phyloP scores from a whole-genome alignment of 148 eudicot genomes.

The Fagopyrum homotropicum region DNA sequence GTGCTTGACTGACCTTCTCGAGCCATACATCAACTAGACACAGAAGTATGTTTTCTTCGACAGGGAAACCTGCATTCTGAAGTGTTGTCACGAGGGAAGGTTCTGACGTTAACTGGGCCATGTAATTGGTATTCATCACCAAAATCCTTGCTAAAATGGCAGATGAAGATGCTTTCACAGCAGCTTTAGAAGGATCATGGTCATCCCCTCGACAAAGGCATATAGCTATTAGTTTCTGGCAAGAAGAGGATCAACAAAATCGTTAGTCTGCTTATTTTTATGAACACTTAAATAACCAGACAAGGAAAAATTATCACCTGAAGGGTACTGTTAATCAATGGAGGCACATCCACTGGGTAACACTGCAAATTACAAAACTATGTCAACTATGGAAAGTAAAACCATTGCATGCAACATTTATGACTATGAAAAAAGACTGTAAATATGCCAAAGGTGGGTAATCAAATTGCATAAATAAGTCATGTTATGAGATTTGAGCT shows the following conservation, averaged over 20 bases:
- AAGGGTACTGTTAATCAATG: conserved; percentile 74
- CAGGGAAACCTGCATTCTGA: conserved; percentile 69
- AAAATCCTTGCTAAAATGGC: conserved; percentile 85
- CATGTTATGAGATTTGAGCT: background rate
- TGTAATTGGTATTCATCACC: conserved; percentile 82
- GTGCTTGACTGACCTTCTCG: conserved; percentile 65
- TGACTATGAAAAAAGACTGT: background rate
- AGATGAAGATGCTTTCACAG: conserved; percentile 82
- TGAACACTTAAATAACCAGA: background rate
- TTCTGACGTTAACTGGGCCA: conserved; percentile 86
- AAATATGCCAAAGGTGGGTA: background rate
- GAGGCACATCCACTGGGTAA: conserved; percentile 85
- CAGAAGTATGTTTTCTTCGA: conserved; percentile 79
- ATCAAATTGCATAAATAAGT: background rate
- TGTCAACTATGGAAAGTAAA: background rate
- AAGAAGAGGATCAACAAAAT: conserved; percentile 19
- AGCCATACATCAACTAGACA: conserved; percentile 92
- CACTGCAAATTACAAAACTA: conserved; percentile 41
- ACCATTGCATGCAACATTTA: background rate
- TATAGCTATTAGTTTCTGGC: conserved; percentile 73
- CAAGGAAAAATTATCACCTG: conserved; percentile 42
- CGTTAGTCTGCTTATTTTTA: conserved; percentile 4
- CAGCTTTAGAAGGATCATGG: conserved; percentile 72
- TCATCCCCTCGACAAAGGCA: conserved; percentile 88
- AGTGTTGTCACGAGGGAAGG: conserved; percentile 55